Base-by-base conservation (phyloP, 768 basidiomycete genomes). In the Kwoniella dejecticola region DNA sequence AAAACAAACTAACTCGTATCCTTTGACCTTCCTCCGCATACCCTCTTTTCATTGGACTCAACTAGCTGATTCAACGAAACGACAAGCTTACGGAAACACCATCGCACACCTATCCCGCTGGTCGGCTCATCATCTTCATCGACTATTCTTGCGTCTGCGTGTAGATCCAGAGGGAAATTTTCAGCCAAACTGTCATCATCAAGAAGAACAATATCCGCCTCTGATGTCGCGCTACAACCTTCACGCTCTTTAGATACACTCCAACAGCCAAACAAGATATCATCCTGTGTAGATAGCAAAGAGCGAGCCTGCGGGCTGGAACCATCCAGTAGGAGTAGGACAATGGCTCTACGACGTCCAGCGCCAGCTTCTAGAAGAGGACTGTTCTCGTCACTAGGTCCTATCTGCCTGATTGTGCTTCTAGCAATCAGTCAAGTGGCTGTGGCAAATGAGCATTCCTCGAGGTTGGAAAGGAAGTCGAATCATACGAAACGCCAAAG, bases 401-500 rank as follows among this genome's bases (percentile, higher is more conserved):
- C 48, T 8, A 10, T 50, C 6, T 31, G 21, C 0, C 1, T 50
- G 30, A 21, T 50, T n/a, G 26, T 50, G 4, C 17, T 50, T 31
- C 30, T 50, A 7, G 26, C 15, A 24, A 19, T 50, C 30, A 24
- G 48, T 17, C 48, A 50, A 50, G 17, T 33, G 15, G 30, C 15
- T 31, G 7, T 50, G 11, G 48, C 48, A 27, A 33, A 50, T 19
- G 48, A 33, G 33, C 48, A 50, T 19, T 31, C 48, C 11, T 50
- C 31, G 12, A 50, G 48, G 19, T 19, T 50, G 30, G 48, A 50
- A n/a, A 30, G 48, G 23, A 50, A 30, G 19, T 50, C n/a, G 30
- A 50, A 50, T 50, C 48, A 50, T 33, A 50, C 48, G n/a, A 50
- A 33, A 31, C 21, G 48, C n/a, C 48, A 50, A 13, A 50, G 48